Evolutionary conservation across 176 grass and related monocot genomes (phyloP).

Genomic region (Poa pratensis): DNA sequence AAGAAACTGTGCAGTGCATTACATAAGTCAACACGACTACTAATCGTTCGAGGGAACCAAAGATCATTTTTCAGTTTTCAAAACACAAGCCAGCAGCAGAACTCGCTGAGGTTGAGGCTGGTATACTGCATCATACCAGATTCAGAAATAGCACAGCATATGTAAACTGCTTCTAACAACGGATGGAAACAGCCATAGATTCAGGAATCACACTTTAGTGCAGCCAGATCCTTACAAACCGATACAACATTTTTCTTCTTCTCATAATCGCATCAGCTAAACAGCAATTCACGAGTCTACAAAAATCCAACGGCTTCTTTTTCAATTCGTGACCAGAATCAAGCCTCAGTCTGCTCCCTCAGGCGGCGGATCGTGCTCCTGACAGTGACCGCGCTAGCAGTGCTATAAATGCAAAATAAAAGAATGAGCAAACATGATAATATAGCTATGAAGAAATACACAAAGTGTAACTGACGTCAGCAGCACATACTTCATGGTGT

Average conservation of each 20-base stretch:
- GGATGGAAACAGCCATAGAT: not conserved
- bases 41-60: not conserved
- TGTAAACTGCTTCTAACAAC: not conserved
- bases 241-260: not conserved
- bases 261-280: not conserved
- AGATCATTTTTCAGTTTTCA: not conserved
- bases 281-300: conserved; percentile 14
- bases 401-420: conserved; percentile 50
- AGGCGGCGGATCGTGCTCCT: conserved; percentile 78
- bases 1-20: too few relatives aligned
- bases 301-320: conserved; percentile 29
- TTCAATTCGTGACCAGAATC: conserved; percentile 29
- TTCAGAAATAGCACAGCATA: not conserved
- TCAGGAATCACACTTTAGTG: not conserved
- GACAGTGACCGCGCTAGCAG: conserved; percentile 77
- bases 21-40: too few relatives aligned
- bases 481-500: conserved; percentile 75
- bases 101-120: not conserved
- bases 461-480: not conserved
- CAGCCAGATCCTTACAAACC: not conserved
- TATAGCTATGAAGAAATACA: not conserved
- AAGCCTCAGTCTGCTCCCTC: conserved; percentile 79
- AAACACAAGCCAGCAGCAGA: not conserved
- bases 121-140: not conserved
- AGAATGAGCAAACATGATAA: not conserved